Evolutionary conservation across 148 eudicot genomes (phyloP).

Genomic region (Rhododendron molle): DNA sequence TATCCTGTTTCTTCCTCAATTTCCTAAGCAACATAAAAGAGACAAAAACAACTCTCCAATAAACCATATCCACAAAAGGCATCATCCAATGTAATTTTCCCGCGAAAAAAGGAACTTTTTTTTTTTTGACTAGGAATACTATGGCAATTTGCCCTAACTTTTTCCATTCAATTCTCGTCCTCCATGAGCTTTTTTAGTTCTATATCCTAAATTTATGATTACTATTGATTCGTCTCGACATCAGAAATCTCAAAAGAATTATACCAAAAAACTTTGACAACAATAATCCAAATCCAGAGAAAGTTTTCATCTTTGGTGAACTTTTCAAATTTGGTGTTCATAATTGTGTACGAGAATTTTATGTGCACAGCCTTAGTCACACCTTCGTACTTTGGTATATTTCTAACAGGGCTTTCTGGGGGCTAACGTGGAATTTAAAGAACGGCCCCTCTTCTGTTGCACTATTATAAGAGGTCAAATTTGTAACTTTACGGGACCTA

Average conservation of each 20-base stretch:
- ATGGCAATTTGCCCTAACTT: too few relatives aligned
- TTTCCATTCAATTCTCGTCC: too few relatives aligned
- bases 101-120: not conserved
- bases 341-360: not conserved
- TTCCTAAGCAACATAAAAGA: not conserved
- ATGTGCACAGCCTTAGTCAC: not conserved
- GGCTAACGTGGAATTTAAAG: too few relatives aligned
- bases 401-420: not conserved
- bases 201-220: too few relatives aligned
- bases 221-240: not conserved
- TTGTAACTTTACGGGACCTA: too few relatives aligned
- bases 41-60: not conserved
- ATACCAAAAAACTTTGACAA: not conserved
- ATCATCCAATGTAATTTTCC: not conserved
- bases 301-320: too few relatives aligned
- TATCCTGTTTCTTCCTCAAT: not conserved
- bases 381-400: not conserved
- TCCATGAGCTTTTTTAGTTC: too few relatives aligned
- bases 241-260: not conserved
- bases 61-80: not conserved
- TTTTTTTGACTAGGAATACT: not conserved
- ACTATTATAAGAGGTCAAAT: too few relatives aligned
- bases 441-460: too few relatives aligned
- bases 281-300: not conserved
- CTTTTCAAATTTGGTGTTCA: too few relatives aligned